phyloP scores from a whole-genome alignment of 2,329 filamentous ascomycete species.

The Blastomyces parvus region DNA sequence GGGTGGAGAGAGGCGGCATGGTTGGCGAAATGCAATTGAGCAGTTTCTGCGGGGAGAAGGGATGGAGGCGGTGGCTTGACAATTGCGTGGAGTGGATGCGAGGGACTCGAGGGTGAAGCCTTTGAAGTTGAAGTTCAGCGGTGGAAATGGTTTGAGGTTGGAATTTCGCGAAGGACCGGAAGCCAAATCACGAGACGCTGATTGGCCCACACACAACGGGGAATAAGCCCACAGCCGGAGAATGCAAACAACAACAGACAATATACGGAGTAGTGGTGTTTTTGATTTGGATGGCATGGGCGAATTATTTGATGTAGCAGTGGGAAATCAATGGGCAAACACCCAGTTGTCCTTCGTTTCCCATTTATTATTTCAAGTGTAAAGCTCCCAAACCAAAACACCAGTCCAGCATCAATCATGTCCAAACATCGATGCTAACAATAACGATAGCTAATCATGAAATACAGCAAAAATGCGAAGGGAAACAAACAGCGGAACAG shows the following conservation, averaged over 20 bases:
- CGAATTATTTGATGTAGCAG: background rate
- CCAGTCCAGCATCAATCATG: background rate
- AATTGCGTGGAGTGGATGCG: slow-evolving; percentile 13
- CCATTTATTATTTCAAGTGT: background rate
- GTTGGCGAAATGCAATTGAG: slow-evolving; percentile 16
- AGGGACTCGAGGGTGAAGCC: slow-evolving; percentile 16
- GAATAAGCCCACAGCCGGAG: background rate
- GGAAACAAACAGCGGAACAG: background rate
- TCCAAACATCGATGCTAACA: background rate
- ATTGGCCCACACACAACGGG: slow-evolving; percentile 25
- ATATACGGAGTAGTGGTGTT: background rate
- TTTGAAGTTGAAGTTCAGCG: slow-evolving; percentile 25
- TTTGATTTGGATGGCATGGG: background rate
- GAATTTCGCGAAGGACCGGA: slow-evolving; percentile 31
- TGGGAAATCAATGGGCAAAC: background rate
- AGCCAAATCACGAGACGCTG: slow-evolving; percentile 34
- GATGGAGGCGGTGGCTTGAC: slow-evolving; percentile 15
- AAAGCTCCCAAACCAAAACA: background rate
- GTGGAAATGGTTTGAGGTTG: slow-evolving; percentile 26
- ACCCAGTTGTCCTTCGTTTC: background rate
- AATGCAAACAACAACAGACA: background rate
- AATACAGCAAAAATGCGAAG: background rate
- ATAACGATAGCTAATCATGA: background rate
- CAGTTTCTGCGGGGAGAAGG: slow-evolving; percentile 4
- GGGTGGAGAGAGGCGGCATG: slow-evolving; percentile 61